Evolutionary conservation across 345 rosid genomes (phyloP), one percentile per base, ranked within the genome.

Genomic region (Aquilaria sinensis): DNA sequence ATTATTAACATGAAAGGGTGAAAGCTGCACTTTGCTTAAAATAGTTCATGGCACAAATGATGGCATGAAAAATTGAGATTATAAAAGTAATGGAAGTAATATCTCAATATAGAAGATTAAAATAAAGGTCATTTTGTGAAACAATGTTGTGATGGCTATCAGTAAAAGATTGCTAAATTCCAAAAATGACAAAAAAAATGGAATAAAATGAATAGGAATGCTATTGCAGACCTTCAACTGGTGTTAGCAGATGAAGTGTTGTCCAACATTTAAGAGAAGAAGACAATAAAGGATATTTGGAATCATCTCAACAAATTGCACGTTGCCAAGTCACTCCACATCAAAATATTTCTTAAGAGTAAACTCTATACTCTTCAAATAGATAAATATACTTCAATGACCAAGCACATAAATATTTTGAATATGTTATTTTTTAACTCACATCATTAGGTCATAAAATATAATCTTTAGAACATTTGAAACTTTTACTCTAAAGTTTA

Each of bases 341-440:
- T 10, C 13, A 51, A 14, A 51, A 51, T 51, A 51, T 51, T 51
- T 14, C n/a, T 51, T 10, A 51, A 51, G 53, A 51, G 9, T 10
- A 51, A 12, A 51, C 53, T 51, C 13, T 51, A 51, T 51, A 51
- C 53, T 51, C 53, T 51, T 51, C n/a, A 16, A 51, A 51, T 51
- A 3, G n/a, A 16, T 51, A 16, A 51, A 51, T 51, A 4, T 16
- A 51, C 8, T n/a, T 5, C 14, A 12, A 12, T 50, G 6, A 50
- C 14, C 3, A 12, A 50, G 4, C 53, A 50, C 53, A 50, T 50
- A n/a, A n/a, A n/a, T n/a, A n/a, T n/a, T n/a, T n/a, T n/a, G n/a
- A n/a, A n/a, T n/a, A n/a, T n/a, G 9, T 15, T 53, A 29, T 53
- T 53, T 53, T 15, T 32, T 11, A 53, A 16, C 56, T 53, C 13